Base-by-base conservation (phyloP, 2,329 filamentous ascomycete genomes). In the Fusarium beomiforme region DNA sequence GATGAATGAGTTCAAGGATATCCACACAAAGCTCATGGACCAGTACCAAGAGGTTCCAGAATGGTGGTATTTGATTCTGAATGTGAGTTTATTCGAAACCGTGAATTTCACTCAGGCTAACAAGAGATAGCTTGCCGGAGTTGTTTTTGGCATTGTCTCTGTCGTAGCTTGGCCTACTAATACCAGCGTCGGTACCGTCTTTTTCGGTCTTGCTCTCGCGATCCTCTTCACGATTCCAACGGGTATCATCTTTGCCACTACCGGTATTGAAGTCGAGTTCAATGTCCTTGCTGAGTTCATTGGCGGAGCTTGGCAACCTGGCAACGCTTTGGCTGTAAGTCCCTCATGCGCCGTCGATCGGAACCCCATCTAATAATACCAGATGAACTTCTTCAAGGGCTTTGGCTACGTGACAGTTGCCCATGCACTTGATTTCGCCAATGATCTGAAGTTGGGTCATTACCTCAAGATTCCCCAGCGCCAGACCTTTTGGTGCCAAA, bases 201-300 rank as follows among this genome's bases (percentile, higher is more conserved):
- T 85, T 59, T 83, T 83, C 33, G 83, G 83, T 13, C 77, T 86
- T 29, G 76, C 76, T 4, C 78, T 85, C 3, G 82, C 81, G 10
- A 58, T 84, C 1, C 59, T 85, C 9, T 82, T 86, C 34, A 80
- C 84, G 2, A 75, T 86, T 5, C 84, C 84, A 0, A 79, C 83
- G 1, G 84, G 84, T 5, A 83, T 86, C 23, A 80, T 85, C 26
- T 78, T 78, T 23, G 79, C 83, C 26, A 85, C 82, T n/a, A 86
- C 83, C 0, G 83, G 82, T 1, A 79, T 81, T 14, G 79, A 83
- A 31, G 79, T 83, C 9, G 82, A 80, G 17, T 78, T 85, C 29
- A 85, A 85, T 47, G 84, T 86, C 1, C 70, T 86, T 4, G 83
- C 83, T 13, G 83, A 86, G 74, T 82, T 85, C 13, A 84, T 86